Evolutionary conservation across 495 filamentous ascomycete genomes (phyloP), one percentile per base, ranked within the genome.

Genomic region (Hypoxylon fragiforme): DNA sequence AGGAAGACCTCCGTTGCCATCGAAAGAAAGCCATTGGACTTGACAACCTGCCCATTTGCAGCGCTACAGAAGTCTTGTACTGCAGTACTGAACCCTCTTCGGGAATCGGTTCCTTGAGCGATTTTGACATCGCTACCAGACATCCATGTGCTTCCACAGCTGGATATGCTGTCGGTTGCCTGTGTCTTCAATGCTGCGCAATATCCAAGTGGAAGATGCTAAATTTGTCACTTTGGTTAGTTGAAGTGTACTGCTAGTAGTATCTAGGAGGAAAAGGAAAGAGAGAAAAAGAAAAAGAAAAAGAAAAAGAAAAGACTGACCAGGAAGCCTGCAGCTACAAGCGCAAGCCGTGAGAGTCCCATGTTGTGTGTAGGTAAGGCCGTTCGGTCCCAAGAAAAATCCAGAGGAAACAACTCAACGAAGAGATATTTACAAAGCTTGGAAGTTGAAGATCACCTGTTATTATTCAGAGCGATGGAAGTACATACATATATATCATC

Each of bases 1-100:
- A 68, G 39, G 54, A 53, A 68, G 31, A 68, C 56, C 35, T 66
- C 65, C 8, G 65, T 68, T 2, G 63, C 63, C 59, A 66, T 54
- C 0, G 65, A 68, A 5, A 68, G 48, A 44, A 63, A 68, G 12
- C 60, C 63, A 11, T 45, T 20, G 43, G 59, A 44, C 50, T 58
- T 53, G 19, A 68, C 65, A 9, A 48, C 57, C 26, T 48, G 47
- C 5, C 65, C 65, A 16, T 59, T 37, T 11, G 56, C 60, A 31
- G 61, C 39, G 11, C 42, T 43, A 22, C 65, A 68, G 39, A 68
- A 68, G 11, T 44, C 44, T 4, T 62, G 46, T 12, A 66, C 65
- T 2, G 65, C 63, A 1, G 63, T 55, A 16, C 38, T 62, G 39
- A 54, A 68, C 1, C 65, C 65, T 18, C 12, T 53, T 15, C 65